A percentile compares a stretch with the other conserved stretches of the same genome.
Conservation (phyloP, 192 early-diverging fungal species). For the Fimicolochytrium jonesii region DNA sequence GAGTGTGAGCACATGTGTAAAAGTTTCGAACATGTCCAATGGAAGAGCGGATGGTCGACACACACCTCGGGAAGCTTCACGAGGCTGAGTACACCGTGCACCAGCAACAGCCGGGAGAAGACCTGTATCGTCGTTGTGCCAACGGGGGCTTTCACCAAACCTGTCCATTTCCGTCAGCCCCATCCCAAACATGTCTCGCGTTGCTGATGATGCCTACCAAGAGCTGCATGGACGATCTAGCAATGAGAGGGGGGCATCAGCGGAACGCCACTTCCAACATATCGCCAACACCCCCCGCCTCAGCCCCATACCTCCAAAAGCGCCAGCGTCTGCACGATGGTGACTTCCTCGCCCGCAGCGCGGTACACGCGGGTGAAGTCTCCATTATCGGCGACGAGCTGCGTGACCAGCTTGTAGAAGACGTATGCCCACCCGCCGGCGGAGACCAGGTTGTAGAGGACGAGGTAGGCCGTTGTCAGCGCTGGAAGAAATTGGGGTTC, state of each 20-base stretch:
- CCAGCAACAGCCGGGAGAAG: conserved; percentile 76
- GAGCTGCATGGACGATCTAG: too few relatives aligned
- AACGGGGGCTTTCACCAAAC: conserved; percentile 78
- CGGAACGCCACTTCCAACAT: too few relatives aligned
- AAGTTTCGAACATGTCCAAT: too few relatives aligned
- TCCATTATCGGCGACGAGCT: conserved; percentile 50
- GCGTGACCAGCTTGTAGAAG: conserved; percentile 50
- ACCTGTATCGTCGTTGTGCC: conserved; percentile 84
- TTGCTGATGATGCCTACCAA: too few relatives aligned
- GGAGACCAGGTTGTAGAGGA: conserved; percentile 81
- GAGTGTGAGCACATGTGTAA: too few relatives aligned
- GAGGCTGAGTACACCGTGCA: conserved; percentile 70
- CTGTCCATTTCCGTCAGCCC: too few relatives aligned
- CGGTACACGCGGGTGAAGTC: conserved; percentile 60
- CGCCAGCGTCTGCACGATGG: conserved; percentile 77
- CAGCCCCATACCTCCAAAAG: conserved; percentile 79
- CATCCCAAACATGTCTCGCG: too few relatives aligned
- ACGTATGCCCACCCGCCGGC: conserved; percentile 78
- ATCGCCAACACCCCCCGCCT: too few relatives aligned
- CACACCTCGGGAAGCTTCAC: conserved; percentile 40
- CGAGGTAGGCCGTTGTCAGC: conserved; percentile 71
- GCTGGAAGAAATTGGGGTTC: too few relatives aligned
- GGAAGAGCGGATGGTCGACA: too few relatives aligned
- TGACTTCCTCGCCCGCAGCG: conserved; percentile 57
- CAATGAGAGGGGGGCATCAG: too few relatives aligned